Percentiles rank a stretch among this genome's conserved stretches.
Conservation (phyloP, 495 filamentous ascomycete species). For the Venustampulla echinocandica region DNA sequence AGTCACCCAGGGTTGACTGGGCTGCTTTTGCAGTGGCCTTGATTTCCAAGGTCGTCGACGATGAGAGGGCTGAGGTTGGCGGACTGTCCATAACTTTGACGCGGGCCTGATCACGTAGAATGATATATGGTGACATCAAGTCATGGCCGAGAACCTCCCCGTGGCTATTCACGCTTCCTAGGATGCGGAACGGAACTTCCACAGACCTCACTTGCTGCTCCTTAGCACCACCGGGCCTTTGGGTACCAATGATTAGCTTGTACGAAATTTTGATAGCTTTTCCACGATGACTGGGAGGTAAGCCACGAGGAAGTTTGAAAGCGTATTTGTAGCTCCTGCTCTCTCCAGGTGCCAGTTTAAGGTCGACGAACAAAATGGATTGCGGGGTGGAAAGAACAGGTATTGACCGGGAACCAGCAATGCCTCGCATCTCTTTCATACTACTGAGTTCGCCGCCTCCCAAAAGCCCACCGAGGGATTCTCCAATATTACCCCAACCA, state of each 20-base stretch:
- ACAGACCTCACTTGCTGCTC: conserved; percentile 85
- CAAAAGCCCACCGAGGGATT: conserved; percentile 77
- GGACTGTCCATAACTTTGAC: conserved; percentile 41
- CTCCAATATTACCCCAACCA: conserved; percentile 83
- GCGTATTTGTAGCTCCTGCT: conserved; percentile 78
- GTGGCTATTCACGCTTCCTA: conserved; percentile 72
- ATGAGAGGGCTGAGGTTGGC: conserved; percentile 7
- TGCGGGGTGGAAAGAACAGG: conserved; percentile 92
- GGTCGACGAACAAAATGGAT: conserved; percentile 90
- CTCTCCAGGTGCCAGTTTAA: conserved; percentile 80
- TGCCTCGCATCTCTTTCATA: conserved; percentile 87
- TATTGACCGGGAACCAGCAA: conserved; percentile 68
- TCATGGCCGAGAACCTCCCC: conserved; percentile 65
- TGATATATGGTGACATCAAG: conserved; percentile 85
- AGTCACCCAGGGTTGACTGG: conserved; percentile 42
- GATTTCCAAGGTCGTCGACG: conserved; percentile 7
- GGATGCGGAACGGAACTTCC: conserved; percentile 88
- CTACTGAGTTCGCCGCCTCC: conserved; percentile 81
- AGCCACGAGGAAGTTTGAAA: conserved; percentile 74
- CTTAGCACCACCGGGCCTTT: conserved; percentile 65
- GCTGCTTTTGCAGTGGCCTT: conserved; percentile 26
- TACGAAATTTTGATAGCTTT: conserved; percentile 93
- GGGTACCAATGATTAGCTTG: conserved; percentile 84
- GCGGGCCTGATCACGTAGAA: conserved; percentile 78
- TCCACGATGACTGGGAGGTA: conserved; percentile 85